A percentile compares a stretch with the other conserved stretches of the same genome.
Evolutionary conservation across 2,329 filamentous ascomycete species (phyloP).

Genomic region (Corinectria fuckeliana): DNA sequence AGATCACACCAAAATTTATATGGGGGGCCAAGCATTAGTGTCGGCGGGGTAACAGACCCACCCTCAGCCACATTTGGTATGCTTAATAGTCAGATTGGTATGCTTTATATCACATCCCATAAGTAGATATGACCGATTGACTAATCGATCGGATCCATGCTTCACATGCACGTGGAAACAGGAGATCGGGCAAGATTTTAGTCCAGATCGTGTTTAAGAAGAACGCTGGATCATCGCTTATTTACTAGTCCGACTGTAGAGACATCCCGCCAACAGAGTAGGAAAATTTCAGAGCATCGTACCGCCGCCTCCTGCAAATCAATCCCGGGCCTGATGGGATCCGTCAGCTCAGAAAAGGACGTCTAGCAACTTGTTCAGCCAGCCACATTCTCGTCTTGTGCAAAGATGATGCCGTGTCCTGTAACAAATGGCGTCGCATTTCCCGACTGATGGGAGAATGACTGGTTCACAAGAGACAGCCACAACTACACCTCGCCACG

Average conservation of each 20-base stretch:
- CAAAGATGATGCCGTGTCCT: constrained; percentile 24
- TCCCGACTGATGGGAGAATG: constrained; percentile 18
- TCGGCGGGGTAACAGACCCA: too few relatives aligned
- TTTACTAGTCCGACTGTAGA: constrained; percentile 34
- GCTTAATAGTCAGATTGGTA: too few relatives aligned
- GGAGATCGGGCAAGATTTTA: not conserved
- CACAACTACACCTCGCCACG: constrained; percentile 27
- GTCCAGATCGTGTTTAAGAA: constrained; percentile 4
- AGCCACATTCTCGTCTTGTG: constrained; percentile 24
- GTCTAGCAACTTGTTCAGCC: constrained; percentile 17
- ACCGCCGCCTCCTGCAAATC: constrained; percentile 16
- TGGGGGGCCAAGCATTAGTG: too few relatives aligned
- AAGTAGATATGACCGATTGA: too few relatives aligned
- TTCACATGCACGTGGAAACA: not conserved
- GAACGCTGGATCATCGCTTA: constrained; percentile 27
- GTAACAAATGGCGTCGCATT: constrained; percentile 30
- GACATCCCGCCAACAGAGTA: constrained; percentile 28
- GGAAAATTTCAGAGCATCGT: constrained; percentile 27
- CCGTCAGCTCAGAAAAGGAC: constrained; percentile 5
- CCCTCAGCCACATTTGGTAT: too few relatives aligned
- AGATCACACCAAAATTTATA: too few relatives aligned
- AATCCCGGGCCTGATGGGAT: constrained; percentile 4
- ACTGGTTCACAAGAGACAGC: constrained; percentile 25
- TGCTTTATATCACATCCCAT: too few relatives aligned
- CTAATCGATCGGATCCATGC: not conserved